Percentiles rank a stretch among this genome's conserved stretches.
Conservation (phyloP, 306 rosid genomes). For the Malus domestica region DNA sequence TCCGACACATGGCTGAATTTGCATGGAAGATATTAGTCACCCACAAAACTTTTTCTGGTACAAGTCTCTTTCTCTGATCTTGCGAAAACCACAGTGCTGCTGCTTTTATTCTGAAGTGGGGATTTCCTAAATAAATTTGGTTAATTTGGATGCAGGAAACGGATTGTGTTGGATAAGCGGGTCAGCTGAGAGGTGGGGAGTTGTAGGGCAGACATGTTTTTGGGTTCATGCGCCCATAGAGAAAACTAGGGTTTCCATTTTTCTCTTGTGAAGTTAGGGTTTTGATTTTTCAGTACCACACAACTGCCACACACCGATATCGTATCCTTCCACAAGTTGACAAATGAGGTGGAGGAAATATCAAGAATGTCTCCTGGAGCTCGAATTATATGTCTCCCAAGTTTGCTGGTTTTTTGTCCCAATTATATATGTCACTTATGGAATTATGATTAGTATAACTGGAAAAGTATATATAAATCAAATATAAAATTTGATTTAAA, state of each 20-base stretch:
- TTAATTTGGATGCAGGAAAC: conserved; percentile 3
- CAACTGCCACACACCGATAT: not conserved
- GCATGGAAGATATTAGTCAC: not conserved
- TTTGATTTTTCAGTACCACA: not conserved
- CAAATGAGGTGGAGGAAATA: not conserved
- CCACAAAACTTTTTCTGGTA: not conserved
- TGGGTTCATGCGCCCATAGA: not conserved
- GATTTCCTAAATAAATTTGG: not conserved
- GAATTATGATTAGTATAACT: not conserved
- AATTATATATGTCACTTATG: not conserved
- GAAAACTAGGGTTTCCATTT: not conserved
- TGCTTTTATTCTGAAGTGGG: not conserved
- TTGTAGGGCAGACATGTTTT: not conserved
- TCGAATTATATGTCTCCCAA: not conserved
- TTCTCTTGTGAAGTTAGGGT: not conserved
- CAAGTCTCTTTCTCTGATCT: not conserved
- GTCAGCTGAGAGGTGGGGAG: not conserved
- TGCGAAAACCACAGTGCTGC: not conserved
- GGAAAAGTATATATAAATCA: not conserved
- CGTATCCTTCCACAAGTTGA: not conserved
- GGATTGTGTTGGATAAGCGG: not conserved
- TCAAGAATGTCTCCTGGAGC: not conserved
- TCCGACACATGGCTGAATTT: not conserved
- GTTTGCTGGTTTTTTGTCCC: not conserved
- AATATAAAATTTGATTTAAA: not conserved